These are phyloP conservation scores for Carpinus fangiana DNA, from an alignment of 306 rosid genomes.

Conservation along the genomic window DNA sequence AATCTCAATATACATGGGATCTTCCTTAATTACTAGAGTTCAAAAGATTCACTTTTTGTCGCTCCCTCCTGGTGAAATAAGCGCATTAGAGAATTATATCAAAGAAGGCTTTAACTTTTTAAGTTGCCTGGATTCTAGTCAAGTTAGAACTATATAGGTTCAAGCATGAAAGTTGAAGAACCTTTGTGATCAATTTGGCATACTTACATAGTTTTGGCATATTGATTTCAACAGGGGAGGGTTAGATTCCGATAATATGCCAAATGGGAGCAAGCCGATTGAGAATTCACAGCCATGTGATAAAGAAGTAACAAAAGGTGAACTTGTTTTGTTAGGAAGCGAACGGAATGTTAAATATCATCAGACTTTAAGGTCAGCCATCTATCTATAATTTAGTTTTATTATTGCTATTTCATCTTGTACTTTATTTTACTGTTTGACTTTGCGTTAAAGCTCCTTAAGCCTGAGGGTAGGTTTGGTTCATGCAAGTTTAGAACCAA, in stretches of 20 bases:
- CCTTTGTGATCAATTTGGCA: neutral
- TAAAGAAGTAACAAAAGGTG: slow-evolving; percentile 44
- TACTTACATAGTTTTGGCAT: neutral
- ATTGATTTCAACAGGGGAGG: slow-evolving; percentile 43
- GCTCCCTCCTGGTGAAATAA: neutral
- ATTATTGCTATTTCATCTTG: slow-evolving; percentile 11
- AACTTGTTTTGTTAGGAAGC: slow-evolving; percentile 35
- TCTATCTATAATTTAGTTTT: slow-evolving; percentile 5
- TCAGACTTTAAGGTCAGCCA: slow-evolving; percentile 45
- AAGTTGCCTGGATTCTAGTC: neutral
- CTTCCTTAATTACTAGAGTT: neutral
- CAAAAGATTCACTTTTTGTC: neutral
- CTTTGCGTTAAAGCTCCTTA: neutral
- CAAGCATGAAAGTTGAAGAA: neutral
- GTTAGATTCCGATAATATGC: slow-evolving; percentile 35
- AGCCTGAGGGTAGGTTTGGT: neutral
- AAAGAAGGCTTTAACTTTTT: neutral
- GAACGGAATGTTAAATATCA: slow-evolving; percentile 33
- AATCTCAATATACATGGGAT: neutral
- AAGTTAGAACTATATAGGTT: neutral
- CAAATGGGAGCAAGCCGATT: slow-evolving; percentile 35
- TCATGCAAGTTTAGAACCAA: too few relatives aligned
- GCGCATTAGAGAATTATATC: neutral
- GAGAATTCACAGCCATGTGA: slow-evolving; percentile 31
- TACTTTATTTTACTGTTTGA: slow-evolving; percentile 9